Base-by-base conservation (phyloP, 495 filamentous ascomycete species). In the Penicillium egyptiacum region DNA sequence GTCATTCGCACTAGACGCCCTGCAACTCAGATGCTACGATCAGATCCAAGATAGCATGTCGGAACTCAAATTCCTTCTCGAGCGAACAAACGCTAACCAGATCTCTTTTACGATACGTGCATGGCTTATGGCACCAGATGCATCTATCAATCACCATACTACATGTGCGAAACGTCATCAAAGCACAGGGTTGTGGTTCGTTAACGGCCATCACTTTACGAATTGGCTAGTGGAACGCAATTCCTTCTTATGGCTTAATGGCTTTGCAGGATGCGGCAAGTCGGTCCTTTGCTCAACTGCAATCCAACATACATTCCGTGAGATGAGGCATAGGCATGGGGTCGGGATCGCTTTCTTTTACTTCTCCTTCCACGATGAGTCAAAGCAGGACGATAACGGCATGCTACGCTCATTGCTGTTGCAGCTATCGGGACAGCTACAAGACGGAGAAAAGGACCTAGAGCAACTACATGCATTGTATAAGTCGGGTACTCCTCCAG, bases 241-340 rank as follows among this genome's bases (percentile, higher is more conserved):
- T 43, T 75, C 75, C 3, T 70, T 76, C 17, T 52, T 77, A 0
- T 77, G 74, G 74, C 54, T 77, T 0, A 62, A 70, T 39, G 74
- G 74, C 1, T 72, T 76, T 49, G 66, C 75, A 10, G 74, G 74
- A 35, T 76, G 68, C 60, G 72, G 74, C 14, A 77, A 76, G 50
- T 74, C 71, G 14, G 62, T 77, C 16, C 63, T 73, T 0, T 72
- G 69, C 53, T 72, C 71, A n/a, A 72, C 68, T 4, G 64, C 64
- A 37, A 72, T 74, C 16, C 59, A 75, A 35, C n/a, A 62, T 56
- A 57, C 55, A 8, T 51, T 67, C n/a, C 50, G 51, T 20, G 47
- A 63, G 41, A 62, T 28, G 22, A 33, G 45, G 19, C 25, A 63
- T 42, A 42, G 56, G 19, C 22, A 55, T 2, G 23, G 22, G 5